Base-by-base conservation (phyloP, 345 rosid species). In the Trapa bicornis region DNA sequence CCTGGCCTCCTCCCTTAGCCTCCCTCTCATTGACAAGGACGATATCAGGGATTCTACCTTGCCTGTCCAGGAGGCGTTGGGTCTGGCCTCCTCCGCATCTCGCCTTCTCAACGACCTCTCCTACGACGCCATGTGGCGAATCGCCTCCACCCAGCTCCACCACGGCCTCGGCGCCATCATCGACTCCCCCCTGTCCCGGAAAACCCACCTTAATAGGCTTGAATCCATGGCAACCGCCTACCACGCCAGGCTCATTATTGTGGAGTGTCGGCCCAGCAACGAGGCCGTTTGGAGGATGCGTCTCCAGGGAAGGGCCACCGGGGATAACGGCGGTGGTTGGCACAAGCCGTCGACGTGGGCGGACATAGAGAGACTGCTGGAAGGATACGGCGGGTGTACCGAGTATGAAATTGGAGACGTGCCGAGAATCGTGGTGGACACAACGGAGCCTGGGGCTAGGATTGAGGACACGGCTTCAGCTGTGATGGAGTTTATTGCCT, bases 11-110 rank as follows among this genome's bases (percentile, higher is more conserved):
- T 22, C 84, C 63, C 83, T 87, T 72, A 70, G 65, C 64, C 37
- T 87, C 84, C 89, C 89, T 22, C 86, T 87, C 78, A 53, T 82
- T 33, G 88, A 85, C 75, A 87, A 87, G 78, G 93, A 87, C 74
- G 89, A 87, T 71, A 72, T 87, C 67, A 82, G 86, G 35, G 80
- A 85, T 81, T 79, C 75, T 77, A 83, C 93, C 39, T 38, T 76
- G 38, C 61, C 75, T 10, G 79, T 87, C 78, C 79, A 79, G 10
- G 76, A 72, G 35, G 8, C 68, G 7, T 70, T 65, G 33, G 64
- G 39, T 1, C 65, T 70, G 48, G 66, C 1, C 69, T 69, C 48
- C 3, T 7, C 65, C 2, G 42, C 72, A n/a, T 37, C 83, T 16
- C 16, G 69, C 4, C 76, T 79, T 81, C 85, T 85, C 75, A 87